Evolutionary conservation across 1,284 basidiomycete genomes (phyloP).

Genomic region (Phlebopus sp.): DNA sequence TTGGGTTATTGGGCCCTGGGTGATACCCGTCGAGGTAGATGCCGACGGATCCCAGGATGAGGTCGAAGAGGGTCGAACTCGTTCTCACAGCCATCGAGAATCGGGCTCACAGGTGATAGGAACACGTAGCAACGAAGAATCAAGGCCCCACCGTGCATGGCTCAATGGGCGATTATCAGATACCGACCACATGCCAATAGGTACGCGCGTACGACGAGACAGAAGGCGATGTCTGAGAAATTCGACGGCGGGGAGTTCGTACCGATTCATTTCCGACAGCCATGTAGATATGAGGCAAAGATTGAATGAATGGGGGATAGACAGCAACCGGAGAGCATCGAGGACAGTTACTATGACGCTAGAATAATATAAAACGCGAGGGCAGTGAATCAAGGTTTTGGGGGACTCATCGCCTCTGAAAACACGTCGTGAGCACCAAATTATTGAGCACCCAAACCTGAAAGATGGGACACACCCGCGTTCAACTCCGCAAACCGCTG

Average conservation of each 20-base stretch:
- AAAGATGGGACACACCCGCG: conserved; percentile 58
- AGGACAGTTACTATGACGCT: conserved; percentile 3
- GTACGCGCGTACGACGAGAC: too few relatives aligned
- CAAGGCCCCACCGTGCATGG: not conserved
- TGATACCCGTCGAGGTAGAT: not conserved
- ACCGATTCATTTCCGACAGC: too few relatives aligned
- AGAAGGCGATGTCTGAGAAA: too few relatives aligned
- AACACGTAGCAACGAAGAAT: not conserved
- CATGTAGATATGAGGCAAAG: not conserved
- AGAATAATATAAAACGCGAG: not conserved
- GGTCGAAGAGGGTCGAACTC: not conserved
- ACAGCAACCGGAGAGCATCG: conserved; percentile 11
- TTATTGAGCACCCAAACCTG: not conserved
- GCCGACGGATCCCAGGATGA: conserved; percentile 1
- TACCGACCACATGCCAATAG: too few relatives aligned
- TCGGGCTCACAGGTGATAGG: too few relatives aligned
- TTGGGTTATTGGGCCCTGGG: not conserved
- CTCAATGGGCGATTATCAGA: too few relatives aligned
- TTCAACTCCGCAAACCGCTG: conserved; percentile 90
- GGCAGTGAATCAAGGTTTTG: conserved; percentile 25
- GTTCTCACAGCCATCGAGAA: conserved; percentile 1
- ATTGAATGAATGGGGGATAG: not conserved
- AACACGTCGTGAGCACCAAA: not conserved
- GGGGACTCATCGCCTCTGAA: conserved; percentile 32
- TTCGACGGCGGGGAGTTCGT: too few relatives aligned